Base-by-base conservation (phyloP, 768 basidiomycete genomes). In the Boletus edulis region DNA sequence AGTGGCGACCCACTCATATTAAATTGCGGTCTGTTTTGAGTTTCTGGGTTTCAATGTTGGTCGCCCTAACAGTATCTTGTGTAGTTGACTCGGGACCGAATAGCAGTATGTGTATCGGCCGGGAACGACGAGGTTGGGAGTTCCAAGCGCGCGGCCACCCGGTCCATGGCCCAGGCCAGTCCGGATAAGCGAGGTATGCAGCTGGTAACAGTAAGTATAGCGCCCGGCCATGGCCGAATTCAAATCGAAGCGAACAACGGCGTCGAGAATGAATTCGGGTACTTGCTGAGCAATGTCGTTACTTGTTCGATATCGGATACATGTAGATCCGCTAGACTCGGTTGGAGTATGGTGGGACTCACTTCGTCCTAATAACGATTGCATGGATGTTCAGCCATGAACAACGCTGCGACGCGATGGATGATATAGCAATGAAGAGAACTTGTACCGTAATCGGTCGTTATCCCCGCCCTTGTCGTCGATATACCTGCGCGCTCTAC, bases 51-150 rank as follows among this genome's bases (percentile, higher is more conserved):
- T 46, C 41, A 50, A 51, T 41, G 17, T 20, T 46, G n/a, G 35
- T 29, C 49, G 31, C 17, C 29, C 4, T 41, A 8, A 52, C 9
- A 22, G 43, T 35, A 14, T 24, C 14, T 27, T 17, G 48, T 20
- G 44, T 17, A n/a, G 45, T 38, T 4, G 18, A 12, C 20, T 61
- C 46, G 59, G 59, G 27, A 51, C 54, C 60, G 60, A 52, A 17
- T 24, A 34, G 4, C 17, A 24, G 12, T 4, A 6, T 29, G 18
- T n/a, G 12, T 13, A 35, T 13, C 34, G 15, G 9, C 3, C 1
- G 15, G 32, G 41, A 18, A n/a, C 3, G n/a, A 18, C 11, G 20
- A 11, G 38, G 14, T 40, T 10, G 45, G 32, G 13, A 34, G 39
- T n/a, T 18, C 9, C 17, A 12, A 48, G 38, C 40, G 18, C n/a